Evolutionary conservation across 2,329 filamentous ascomycete genomes (phyloP).

Genomic region (Phialocephala sp.): DNA sequence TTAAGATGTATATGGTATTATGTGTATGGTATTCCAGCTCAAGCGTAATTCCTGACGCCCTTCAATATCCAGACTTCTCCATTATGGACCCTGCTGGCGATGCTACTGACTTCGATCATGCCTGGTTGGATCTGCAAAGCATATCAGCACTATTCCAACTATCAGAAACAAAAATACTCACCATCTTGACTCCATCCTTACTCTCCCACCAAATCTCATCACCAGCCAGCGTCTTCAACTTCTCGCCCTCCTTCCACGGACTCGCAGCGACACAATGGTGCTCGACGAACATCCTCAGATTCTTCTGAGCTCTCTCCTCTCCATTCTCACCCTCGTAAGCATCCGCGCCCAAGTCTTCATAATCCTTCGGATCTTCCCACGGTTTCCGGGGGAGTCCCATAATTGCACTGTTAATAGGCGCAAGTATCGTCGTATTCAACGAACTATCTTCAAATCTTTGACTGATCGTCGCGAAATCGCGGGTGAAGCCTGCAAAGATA

Average conservation of each 20-base stretch:
- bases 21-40: slow-evolving; percentile 12
- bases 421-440: slow-evolving; percentile 82
- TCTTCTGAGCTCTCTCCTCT: slow-evolving; percentile 75
- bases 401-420: slow-evolving; percentile 84
- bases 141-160: slow-evolving; percentile 4
- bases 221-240: slow-evolving; percentile 70
- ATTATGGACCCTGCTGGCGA: slow-evolving; percentile 80
- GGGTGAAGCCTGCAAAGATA: slow-evolving; percentile 81
- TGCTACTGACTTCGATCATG: slow-evolving; percentile 74
- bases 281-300: slow-evolving; percentile 82
- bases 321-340: slow-evolving; percentile 80
- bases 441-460: slow-evolving; percentile 69
- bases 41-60: slow-evolving; percentile 51
- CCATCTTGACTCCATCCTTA: slow-evolving; percentile 68
- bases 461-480: slow-evolving; percentile 74
- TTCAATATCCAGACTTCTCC: slow-evolving; percentile 74
- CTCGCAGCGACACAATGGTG: slow-evolving; percentile 78
- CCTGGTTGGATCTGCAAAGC: slow-evolving; percentile 73
- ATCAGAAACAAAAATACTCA: slow-evolving; percentile 48
- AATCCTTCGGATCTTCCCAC: slow-evolving; percentile 81
- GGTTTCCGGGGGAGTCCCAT: slow-evolving; percentile 81
- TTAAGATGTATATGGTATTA: slow-evolving; percentile 8
- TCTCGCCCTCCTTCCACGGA: slow-evolving; percentile 75
- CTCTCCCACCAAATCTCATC: slow-evolving; percentile 82
- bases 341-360: slow-evolving; percentile 66